Base-by-base conservation (phyloP, 2,329 filamentous ascomycete genomes). In the Calonectria naviculata region DNA sequence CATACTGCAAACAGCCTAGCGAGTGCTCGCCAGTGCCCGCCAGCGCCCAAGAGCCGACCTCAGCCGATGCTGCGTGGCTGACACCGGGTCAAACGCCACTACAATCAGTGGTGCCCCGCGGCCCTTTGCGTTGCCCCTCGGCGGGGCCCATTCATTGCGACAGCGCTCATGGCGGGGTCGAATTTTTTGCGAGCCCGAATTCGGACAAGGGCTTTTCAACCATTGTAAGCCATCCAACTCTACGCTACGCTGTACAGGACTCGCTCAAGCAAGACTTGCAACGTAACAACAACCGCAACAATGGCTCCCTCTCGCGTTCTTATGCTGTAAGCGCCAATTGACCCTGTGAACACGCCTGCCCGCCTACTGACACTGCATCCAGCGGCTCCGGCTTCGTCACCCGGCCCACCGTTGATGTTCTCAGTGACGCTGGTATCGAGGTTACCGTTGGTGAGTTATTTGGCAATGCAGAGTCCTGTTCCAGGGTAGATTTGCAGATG, bases 321-420 rank as follows among this genome's bases (percentile, higher is more conserved):
- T 54, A 47, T 69, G 66, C 70, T 72, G 69, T 67, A 47, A 63
- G 68, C 38, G 17, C 17, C 31, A 28, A 29, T 44, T 68, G 34
- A 31, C 12, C 24, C 13, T 21, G 8, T 21, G 2, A 2, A 29
- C 62, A 10, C 36, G 29, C 21, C n/a, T 17, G 42, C 19, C 17
- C 3, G 8, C 6, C 28, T 1, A 19, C 46, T 65, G 28, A 54
- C 26, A 17, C 5, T 21, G 19, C 41, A 42, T 52, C n/a, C 31
- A 44, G 41, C 54, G 54, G 65, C 56, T 67, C 65, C 65, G 88
- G 88, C 80, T 89, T 89, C 81, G 91, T 92, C 76, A 89, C 90
- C 76, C 87, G 86, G 79, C 91, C 92, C 67, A 92, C 91, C 21
- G 87, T 93, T 71, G 89, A 93, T 74, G 85, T 93, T 72, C 87